Evolutionary conservation across 306 rosid species (phyloP).

Genomic region (Fagus sylvatica): DNA sequence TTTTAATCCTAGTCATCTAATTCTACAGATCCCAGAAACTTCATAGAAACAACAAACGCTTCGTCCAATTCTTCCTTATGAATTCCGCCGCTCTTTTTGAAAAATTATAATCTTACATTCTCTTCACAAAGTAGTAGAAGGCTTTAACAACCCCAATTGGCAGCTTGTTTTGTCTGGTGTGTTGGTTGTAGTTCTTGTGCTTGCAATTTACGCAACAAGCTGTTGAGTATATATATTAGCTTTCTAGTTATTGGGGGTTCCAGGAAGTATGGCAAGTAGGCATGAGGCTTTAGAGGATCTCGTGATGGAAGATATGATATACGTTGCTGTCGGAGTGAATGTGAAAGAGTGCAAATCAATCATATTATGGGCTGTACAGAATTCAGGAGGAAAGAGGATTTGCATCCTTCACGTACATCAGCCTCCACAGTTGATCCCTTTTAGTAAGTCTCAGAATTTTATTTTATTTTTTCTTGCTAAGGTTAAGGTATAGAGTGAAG

Average conservation of each 20-base stretch:
- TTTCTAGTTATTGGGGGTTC: slow-evolving; percentile 28
- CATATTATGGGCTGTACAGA: slow-evolving; percentile 68
- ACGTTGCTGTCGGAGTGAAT: slow-evolving; percentile 71
- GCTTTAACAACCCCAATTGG: too few relatives aligned
- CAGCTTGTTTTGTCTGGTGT: too few relatives aligned
- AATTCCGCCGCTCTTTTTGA: too few relatives aligned
- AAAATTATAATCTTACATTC: too few relatives aligned
- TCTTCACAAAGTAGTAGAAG: too few relatives aligned
- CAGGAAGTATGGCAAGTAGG: slow-evolving; percentile 35
- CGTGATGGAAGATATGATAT: slow-evolving; percentile 42
- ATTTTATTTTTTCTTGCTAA: too few relatives aligned
- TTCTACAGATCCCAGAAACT: too few relatives aligned
- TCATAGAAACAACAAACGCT: too few relatives aligned
- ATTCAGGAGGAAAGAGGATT: slow-evolving; percentile 71
- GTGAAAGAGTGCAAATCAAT: slow-evolving; percentile 57
- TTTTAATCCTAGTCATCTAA: background rate
- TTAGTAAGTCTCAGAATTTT: slow-evolving; percentile 75
- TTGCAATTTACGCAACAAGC: slow-evolving; percentile 30
- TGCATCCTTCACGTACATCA: slow-evolving; percentile 65
- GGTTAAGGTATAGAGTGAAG: too few relatives aligned
- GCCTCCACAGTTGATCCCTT: slow-evolving; percentile 70
- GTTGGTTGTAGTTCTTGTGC: slow-evolving; percentile 37
- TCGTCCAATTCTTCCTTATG: too few relatives aligned
- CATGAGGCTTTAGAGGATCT: slow-evolving; percentile 43
- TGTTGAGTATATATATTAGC: slow-evolving; percentile 31